These are phyloP conservation scores for Leccinum obscurum DNA, from an alignment of 768 basidiomycete genomes.

Conservation along the genomic window DNA sequence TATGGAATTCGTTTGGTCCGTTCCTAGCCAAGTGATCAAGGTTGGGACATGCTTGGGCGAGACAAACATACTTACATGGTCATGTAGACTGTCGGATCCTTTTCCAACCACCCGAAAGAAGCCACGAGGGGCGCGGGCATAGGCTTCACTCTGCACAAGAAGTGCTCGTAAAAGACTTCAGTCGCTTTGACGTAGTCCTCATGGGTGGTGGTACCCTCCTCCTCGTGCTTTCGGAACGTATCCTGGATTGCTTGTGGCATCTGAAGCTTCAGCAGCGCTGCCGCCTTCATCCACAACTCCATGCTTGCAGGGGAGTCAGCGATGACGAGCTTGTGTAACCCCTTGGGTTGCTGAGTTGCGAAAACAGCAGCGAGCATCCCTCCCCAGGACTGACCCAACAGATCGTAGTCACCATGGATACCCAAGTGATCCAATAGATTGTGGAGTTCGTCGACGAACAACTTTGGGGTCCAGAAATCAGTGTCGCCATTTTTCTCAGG, in stretches of 20 bases:
- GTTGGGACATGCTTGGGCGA: background rate
- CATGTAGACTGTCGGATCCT: constrained; percentile 48
- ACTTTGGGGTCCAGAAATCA: constrained; percentile 48
- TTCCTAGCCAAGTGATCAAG: constrained; percentile 28
- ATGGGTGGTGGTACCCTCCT: constrained; percentile 41
- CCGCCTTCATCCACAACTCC: constrained; percentile 40
- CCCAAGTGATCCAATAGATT: constrained; percentile 45
- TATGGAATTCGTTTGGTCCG: constrained; percentile 41
- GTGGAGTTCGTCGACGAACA: constrained; percentile 54
- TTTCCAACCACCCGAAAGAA: constrained; percentile 35
- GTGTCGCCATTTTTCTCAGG: constrained; percentile 44
- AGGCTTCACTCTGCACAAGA: constrained; percentile 46
- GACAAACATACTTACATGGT: constrained; percentile 41
- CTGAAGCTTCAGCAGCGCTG: constrained; percentile 30
- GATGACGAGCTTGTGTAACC: constrained; percentile 48
- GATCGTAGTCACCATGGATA: constrained; percentile 43
- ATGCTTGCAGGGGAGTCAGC: constrained; percentile 46
- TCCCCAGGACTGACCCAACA: constrained; percentile 46
- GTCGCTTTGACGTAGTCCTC: constrained; percentile 48
- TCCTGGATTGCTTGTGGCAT: constrained; percentile 45
- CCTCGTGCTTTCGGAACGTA: constrained; percentile 45
- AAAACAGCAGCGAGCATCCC: constrained; percentile 45
- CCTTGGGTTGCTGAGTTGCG: constrained; percentile 40
- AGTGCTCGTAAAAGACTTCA: constrained; percentile 40
- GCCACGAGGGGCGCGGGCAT: constrained; percentile 41